A percentile compares a stretch with the other conserved stretches of the same genome.
These are phyloP conservation scores for Podaxis carcinomalis DNA, from an alignment of 768 basidiomycete genomes.

Conservation along the genomic window DNA sequence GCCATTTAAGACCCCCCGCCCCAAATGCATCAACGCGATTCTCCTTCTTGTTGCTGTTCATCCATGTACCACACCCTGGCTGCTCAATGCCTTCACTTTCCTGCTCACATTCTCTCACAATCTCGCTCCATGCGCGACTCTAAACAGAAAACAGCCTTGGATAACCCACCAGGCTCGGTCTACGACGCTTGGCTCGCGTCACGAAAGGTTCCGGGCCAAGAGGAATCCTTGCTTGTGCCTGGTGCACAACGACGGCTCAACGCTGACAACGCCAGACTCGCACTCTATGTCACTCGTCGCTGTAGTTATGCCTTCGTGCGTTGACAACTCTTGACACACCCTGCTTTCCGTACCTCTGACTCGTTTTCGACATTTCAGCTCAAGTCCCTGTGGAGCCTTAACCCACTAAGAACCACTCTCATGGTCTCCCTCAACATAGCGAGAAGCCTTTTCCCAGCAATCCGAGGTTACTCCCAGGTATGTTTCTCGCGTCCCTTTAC, in stretches of 20 bases:
- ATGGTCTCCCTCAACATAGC: conserved; percentile 69
- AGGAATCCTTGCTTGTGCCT: conserved; percentile 47
- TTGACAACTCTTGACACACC: conserved; percentile 11
- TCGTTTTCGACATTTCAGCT: conserved; percentile 26
- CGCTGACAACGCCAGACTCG: conserved; percentile 50
- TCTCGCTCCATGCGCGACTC: conserved; percentile 21
- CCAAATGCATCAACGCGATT: conserved; percentile 24
- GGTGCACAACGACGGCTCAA: conserved; percentile 69
- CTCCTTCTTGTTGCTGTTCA: conserved; percentile 26
- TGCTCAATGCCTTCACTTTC: conserved; percentile 31
- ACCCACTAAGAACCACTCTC: conserved; percentile 66
- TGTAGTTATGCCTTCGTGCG: conserved; percentile 55
- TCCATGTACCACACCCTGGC: conserved; percentile 36
- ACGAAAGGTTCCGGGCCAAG: conserved; percentile 42
- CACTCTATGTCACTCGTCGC: conserved; percentile 46
- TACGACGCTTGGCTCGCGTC: conserved; percentile 61
- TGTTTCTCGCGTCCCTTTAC: conserved; percentile 16
- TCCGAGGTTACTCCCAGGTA: conserved; percentile 80
- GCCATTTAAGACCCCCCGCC: conserved; percentile 23
- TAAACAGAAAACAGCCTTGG: conserved; percentile 16
- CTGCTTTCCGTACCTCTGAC: conserved; percentile 8
- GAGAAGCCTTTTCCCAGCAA: conserved; percentile 75
- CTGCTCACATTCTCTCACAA: conserved; percentile 30
- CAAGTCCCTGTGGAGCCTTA: conserved; percentile 42
- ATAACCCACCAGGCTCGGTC: conserved; percentile 24